Conservation (phyloP, 495 filamentous ascomycete species). For the Podospora australis region DNA sequence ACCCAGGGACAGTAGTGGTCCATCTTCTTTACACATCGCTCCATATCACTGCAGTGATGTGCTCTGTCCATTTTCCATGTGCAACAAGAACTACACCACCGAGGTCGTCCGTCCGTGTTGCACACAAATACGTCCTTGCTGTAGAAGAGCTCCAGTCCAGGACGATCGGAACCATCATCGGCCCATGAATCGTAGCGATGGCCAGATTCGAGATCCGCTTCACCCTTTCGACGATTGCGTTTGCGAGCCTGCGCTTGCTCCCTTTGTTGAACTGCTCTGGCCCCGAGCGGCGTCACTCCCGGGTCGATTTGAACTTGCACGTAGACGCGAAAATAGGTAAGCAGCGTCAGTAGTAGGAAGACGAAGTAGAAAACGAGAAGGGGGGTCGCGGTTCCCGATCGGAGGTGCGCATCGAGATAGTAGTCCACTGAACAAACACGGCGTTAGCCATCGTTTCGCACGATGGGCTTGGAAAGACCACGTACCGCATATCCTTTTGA, state of each 20-base stretch:
- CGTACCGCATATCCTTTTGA: conserved; percentile 38
- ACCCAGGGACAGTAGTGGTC: conserved; percentile 97
- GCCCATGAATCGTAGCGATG: conserved; percentile 27
- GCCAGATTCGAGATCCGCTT: conserved; percentile 37
- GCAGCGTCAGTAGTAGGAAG: conserved; percentile 57
- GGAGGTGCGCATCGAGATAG: conserved; percentile 48
- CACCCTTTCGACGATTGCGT: conserved; percentile 5
- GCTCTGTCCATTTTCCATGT: conserved; percentile 80
- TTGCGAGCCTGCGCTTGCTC: conserved; percentile 17
- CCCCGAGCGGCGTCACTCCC: conserved; percentile 60
- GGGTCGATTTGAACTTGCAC: conserved; percentile 59
- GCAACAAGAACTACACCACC: conserved; percentile 71
- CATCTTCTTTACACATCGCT: conserved; percentile 78
- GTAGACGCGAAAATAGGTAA: conserved; percentile 62
- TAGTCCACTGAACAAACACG: conserved; percentile 50
- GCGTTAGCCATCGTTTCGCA: not conserved
- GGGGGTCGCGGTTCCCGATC: conserved; percentile 53
- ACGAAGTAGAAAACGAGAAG: conserved; percentile 66
- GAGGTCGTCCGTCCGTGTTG: conserved; percentile 68
- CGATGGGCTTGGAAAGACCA: too few relatives aligned
- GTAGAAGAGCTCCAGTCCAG: conserved; percentile 56
- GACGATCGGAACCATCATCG: conserved; percentile 37
- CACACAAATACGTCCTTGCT: conserved; percentile 77
- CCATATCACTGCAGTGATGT: conserved; percentile 77
- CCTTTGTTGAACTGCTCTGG: conserved; percentile 22